Base-by-base conservation (phyloP, 1,139 yeast species). In the Saccharomyces pastorianus region DNA sequence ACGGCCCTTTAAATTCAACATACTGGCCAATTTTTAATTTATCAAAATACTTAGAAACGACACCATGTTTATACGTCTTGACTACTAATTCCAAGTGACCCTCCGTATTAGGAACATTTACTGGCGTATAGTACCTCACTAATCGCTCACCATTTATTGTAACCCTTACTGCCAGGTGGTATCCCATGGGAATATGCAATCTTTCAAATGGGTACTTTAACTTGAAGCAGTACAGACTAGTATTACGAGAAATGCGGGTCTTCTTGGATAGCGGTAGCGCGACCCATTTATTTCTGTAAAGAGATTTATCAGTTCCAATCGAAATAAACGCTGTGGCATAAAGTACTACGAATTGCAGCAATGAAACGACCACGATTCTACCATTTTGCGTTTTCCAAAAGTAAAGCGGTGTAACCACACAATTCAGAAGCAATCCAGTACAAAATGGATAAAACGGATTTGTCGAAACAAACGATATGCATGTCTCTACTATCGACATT, bases 51-150 rank as follows among this genome's bases (percentile, higher is more conserved):
- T 76, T 80, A 9, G 90, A 83, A 7, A 86, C 88, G 55, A 71
- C 75, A 46, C 95, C 95, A 48, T 81, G 79, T 48, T 81, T 76
- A 66, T 86, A 85, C 5, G 89, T 84, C 69, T 86, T 86, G 32
- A 86, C 87, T 66, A 86, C 72, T 51, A 86, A 77, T 65, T 86
- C 95, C 61, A 86, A 84, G 64, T 83, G 83, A 0, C 95, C 95
- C 49, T 79, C 71, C 61, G 85, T 90, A 61, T 77, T 79, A 62
- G 80, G 81, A 58, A 85, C 82, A 32, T 87, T 82, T 54, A 86
- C 84, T 38, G 95, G 95, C 3, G 88, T 81, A 64, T 86, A 86
- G 69, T 82, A 84, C 64, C 91, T 78, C 48, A 84, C 53, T 61
- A 79, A 81, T 56, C 83, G 86, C 59, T 78, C 77, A 46, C 82